Base-by-base conservation (phyloP, 805 yeast species). In the Komagataella pastoris region DNA sequence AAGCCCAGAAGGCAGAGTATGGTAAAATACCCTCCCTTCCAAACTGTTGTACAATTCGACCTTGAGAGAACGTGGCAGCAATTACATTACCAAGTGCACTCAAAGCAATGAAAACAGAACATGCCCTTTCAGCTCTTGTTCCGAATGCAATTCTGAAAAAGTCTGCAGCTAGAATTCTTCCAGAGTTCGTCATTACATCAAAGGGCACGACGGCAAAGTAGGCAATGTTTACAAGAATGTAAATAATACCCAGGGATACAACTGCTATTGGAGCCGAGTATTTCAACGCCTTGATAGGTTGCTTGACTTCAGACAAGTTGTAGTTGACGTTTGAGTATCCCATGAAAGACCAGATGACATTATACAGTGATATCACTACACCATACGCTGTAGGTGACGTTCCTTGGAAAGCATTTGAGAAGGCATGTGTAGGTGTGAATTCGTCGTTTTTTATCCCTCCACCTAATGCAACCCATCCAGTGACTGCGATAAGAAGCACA, bases 21-120 rank as follows among this genome's bases (percentile, higher is more conserved):
- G 96, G 95, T 55, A 87, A 69, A 47, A 80, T 74, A 54, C 91
- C 91, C 66, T 86, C 93, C 64, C 91, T 79, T 43, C 88, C 95
- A 58, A 87, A 73, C 57, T 83, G 87, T 64, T 86, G 90, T 50
- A 86, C 73, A 55, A 85, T 77, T 69, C 95, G 76, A 52, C 91
- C 90, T 65, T 87, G 95, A 3, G 91, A 80, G 61, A 85, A 83
- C 51, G 83, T 81, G 46, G 86, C 95, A n/a, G 89, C 77, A 66
- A 86, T 63, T 47, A 88, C 91, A 61, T 87, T 88, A 54, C 95
- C 96, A 54, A 84, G 70, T 2, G 95, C 89, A 60, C 86, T 78
- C 50, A 88, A 69, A 3, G 95, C 93, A 48, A 87, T 91, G 61
- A 87, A 82, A 1, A 81, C 89, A 10, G 89, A 79, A 7, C 87